These are phyloP conservation scores for Aquilaria malaccensis DNA, from an alignment of 345 rosid genomes.

Conservation along the genomic window DNA sequence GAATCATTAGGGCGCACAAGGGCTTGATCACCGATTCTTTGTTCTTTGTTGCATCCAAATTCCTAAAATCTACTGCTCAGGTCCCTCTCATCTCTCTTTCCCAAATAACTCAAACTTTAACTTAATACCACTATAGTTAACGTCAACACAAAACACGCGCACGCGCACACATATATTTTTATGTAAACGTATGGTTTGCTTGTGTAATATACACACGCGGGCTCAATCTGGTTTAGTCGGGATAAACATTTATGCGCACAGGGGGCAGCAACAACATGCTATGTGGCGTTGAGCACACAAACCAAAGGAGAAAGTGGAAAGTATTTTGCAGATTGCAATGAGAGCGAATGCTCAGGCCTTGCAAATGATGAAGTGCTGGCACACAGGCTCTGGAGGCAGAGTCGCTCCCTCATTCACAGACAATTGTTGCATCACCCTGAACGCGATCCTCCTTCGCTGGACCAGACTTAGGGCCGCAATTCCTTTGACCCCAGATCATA, in stretches of 20 bases:
- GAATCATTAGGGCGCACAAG: conserved; percentile 80
- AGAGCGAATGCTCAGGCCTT: conserved; percentile 55
- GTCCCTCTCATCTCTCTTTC: conserved; percentile 23
- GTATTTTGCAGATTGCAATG: conserved; percentile 90
- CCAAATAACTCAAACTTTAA: background rate
- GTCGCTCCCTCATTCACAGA: conserved; percentile 44
- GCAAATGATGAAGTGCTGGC: conserved; percentile 69
- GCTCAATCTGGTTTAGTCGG: background rate
- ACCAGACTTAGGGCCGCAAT: too few relatives aligned
- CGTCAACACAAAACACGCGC: background rate
- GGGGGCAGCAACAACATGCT: conserved; percentile 97
- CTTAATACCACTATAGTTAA: background rate
- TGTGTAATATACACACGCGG: background rate
- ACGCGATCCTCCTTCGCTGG: too few relatives aligned
- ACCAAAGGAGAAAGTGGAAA: conserved; percentile 52
- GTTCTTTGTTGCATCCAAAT: conserved; percentile 81
- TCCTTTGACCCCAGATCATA: too few relatives aligned
- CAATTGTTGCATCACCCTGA: conserved; percentile 4
- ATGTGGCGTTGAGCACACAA: conserved; percentile 71
- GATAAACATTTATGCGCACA: conserved; percentile 18
- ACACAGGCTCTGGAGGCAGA: conserved; percentile 50
- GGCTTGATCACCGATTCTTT: conserved; percentile 86
- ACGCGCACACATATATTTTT: background rate
- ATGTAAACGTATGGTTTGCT: background rate
- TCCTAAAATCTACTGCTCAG: conserved; percentile 75